Conservation (phyloP, 768 basidiomycete species). For the Dioszegia crocea region DNA sequence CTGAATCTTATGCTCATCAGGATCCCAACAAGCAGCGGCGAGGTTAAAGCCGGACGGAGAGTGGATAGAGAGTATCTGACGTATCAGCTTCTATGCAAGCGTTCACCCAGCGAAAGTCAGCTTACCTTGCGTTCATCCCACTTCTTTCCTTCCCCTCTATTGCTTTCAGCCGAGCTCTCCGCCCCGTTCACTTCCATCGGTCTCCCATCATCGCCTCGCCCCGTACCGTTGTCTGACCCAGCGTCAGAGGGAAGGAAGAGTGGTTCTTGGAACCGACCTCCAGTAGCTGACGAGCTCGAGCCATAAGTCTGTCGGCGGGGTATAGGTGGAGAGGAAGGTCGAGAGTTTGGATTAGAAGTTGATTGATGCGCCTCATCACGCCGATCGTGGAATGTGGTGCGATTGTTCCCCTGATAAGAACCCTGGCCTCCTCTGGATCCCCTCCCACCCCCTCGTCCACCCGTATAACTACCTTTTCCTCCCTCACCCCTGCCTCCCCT, state of each 20-base stretch:
- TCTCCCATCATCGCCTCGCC: not conserved
- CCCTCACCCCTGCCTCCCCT: not conserved
- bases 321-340: not conserved
- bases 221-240: not conserved
- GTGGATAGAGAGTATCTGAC: constrained; percentile 33
- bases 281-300: not conserved
- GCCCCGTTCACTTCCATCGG: not conserved
- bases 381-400: not conserved
- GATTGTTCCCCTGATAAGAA: not conserved
- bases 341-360: not conserved
- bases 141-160: not conserved
- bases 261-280: not conserved
- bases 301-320: not conserved
- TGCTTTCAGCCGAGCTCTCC: not conserved
- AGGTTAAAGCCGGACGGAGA: constrained; percentile 19
- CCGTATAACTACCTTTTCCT: not conserved
- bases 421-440: not conserved
- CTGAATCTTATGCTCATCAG: constrained; percentile 22
- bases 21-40: constrained; percentile 41
- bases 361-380: not conserved
- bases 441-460: not conserved
- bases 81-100: not conserved
- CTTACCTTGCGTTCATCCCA: constrained; percentile 5
- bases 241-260: not conserved
- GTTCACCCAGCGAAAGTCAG: not conserved